Evolutionary conservation across 2,329 filamentous ascomycete genomes (phyloP), one percentile per base, ranked within the genome.

Genomic region (Seiridium cupressi): DNA sequence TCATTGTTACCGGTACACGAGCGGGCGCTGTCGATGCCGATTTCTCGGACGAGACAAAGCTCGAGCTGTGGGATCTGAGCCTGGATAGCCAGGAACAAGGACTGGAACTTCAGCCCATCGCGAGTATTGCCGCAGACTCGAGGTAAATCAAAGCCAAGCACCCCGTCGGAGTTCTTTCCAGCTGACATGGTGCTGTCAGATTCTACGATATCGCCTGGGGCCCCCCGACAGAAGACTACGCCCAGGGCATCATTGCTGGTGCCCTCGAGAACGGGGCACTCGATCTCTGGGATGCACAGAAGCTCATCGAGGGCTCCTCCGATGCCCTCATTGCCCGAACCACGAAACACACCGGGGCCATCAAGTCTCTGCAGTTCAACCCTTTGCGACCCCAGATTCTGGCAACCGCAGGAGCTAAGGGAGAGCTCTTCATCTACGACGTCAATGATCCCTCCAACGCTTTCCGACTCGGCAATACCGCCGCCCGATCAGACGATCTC

Each of bases 131-230:
- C 74, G 93, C 92, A 55, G 95, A 98, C 70, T 93, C 94, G 61
- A 95, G 92, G 93, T 96, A 47, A 60, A 55, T 35, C 56, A 44
- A 46, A 9, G 44, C 47, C 51, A 40, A 44, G 36, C 51, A 49
- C n/a, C 44, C 55, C 44, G 40, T 10, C 51, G 42, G 38, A 18
- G 56, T 61, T 60, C 18, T 32, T 34, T 44, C 13, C 46, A 49
- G 38, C 55, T 58, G 55, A 58, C 55, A 49, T 46, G 44, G 18
- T 51, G 32, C 46, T 40, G 35, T 48, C 72, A 97, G 95, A 70
- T 99, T 99, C 77, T 95, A 97, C 76, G 95, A 98, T 73, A 90
- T 99, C 74, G 93, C 94, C 62, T 99, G 95, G 95, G 90, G 92
- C 60, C 87, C 90, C 65, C 87, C 91, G 53, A 91, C 89, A 67